Evolutionary conservation across 192 early-diverging fungal species (phyloP).

Genomic region (Dissophora ornata): DNA sequence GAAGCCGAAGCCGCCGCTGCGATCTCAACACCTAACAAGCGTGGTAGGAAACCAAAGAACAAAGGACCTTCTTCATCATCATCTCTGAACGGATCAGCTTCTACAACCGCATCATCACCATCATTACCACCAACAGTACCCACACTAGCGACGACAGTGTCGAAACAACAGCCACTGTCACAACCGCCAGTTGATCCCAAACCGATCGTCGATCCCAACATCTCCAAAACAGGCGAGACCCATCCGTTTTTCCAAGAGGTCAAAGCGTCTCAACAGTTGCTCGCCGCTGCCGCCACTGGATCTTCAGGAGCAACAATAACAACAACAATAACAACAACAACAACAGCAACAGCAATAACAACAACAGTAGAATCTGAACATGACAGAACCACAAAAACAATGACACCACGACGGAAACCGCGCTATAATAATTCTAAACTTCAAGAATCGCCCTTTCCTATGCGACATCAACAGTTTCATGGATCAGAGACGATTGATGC

Average conservation of each 20-base stretch:
- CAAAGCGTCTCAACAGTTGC: slow-evolving; percentile 23
- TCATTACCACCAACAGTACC: too few relatives aligned
- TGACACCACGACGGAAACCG: neutral
- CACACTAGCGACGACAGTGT: too few relatives aligned
- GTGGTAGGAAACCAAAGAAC: slow-evolving; percentile 39
- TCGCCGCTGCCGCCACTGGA: neutral
- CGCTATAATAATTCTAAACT: neutral
- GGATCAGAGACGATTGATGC: slow-evolving; percentile 44
- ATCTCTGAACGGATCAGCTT: neutral
- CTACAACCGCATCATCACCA: neutral
- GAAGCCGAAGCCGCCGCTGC: slow-evolving; percentile 8
- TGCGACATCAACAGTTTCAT: slow-evolving; percentile 42
- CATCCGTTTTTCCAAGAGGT: slow-evolving; percentile 49
- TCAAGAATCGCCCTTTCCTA: slow-evolving; percentile 26
- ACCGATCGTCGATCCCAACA: slow-evolving; percentile 39
- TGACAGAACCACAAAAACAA: too few relatives aligned
- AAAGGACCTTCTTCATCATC: neutral
- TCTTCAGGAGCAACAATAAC: neutral
- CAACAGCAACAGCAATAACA: too few relatives aligned
- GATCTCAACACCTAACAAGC: slow-evolving; percentile 1
- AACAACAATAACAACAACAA: too few relatives aligned
- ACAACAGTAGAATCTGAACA: too few relatives aligned
- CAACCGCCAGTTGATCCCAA: neutral
- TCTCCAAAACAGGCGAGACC: slow-evolving; percentile 48
- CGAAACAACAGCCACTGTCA: too few relatives aligned